These are phyloP conservation scores for Metarhizium humberi DNA, from an alignment of 2,329 filamentous ascomycete genomes.

Conservation along the genomic window DNA sequence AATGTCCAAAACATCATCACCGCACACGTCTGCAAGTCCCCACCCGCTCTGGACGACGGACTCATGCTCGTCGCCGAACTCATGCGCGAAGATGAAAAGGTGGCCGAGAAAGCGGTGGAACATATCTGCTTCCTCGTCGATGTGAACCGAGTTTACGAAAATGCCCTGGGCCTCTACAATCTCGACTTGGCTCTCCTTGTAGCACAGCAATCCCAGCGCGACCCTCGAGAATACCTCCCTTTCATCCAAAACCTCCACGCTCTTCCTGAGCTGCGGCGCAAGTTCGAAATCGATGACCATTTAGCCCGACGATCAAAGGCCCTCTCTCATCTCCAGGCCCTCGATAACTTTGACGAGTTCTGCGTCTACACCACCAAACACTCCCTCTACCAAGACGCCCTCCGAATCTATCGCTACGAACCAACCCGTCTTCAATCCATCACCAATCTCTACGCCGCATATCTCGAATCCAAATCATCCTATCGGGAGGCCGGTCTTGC, in stretches of 20 bases:
- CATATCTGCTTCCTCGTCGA: conserved; percentile 97
- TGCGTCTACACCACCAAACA: conserved; percentile 72
- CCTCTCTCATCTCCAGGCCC: conserved; percentile 61
- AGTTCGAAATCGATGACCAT: conserved; percentile 83
- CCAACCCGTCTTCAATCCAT: conserved; percentile 54
- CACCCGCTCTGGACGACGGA: conserved; percentile 81
- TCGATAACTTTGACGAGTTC: conserved; percentile 70
- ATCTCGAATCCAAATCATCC: conserved; percentile 65
- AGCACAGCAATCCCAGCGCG: conserved; percentile 91
- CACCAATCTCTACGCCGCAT: conserved; percentile 68
- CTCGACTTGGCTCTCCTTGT: conserved; percentile 83
- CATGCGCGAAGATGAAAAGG: conserved; percentile 54
- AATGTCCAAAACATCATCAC: conserved; percentile 89
- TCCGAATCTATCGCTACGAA: conserved; percentile 80
- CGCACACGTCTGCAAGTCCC: conserved; percentile 85
- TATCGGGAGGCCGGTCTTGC: conserved; percentile 83
- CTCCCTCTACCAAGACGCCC: conserved; percentile 64
- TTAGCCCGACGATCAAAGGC: conserved; percentile 71
- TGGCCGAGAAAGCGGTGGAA: conserved; percentile 83
- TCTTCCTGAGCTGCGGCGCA: conserved; percentile 58
- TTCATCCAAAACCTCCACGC: conserved; percentile 84
- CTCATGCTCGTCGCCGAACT: conserved; percentile 70
- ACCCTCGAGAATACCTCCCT: conserved; percentile 89
- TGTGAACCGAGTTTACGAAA: conserved; percentile 83
- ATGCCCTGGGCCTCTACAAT: conserved; percentile 83